phyloP scores from a whole-genome alignment of 306 rosid genomes.

The Rubus parviflorus region DNA sequence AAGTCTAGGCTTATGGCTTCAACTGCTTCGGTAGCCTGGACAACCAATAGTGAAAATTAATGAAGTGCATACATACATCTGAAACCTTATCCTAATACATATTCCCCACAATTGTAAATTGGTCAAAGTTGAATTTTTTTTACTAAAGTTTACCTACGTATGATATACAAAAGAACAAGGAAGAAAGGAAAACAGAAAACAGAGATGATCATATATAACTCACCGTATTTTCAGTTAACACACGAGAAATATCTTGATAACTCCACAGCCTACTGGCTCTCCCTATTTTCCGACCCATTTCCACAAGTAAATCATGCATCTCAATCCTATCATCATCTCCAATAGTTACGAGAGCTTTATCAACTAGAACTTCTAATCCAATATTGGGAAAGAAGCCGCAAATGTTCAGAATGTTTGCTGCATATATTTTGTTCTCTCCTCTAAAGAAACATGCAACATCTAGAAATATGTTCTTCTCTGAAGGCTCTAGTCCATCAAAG shows the following conservation, averaged over 20 bases:
- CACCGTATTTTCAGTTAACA: conserved; percentile 14
- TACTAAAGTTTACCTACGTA: neutral
- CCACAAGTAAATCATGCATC: conserved; percentile 44
- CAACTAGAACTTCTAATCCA: conserved; percentile 36
- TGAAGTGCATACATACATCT: too few relatives aligned
- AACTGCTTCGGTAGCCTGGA: conserved; percentile 14
- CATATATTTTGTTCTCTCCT: conserved; percentile 28
- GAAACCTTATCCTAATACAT: too few relatives aligned
- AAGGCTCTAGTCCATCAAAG: conserved; percentile 25
- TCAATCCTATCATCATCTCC: neutral
- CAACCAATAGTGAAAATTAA: neutral
- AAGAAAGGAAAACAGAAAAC: neutral
- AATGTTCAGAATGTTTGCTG: conserved; percentile 16
- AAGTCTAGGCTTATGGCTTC: conserved; percentile 10
- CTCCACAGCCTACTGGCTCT: conserved; percentile 24
- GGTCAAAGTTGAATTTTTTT: neutral
- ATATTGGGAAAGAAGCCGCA: conserved; percentile 28
- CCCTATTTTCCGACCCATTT: conserved; percentile 36
- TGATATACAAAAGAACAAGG: too few relatives aligned
- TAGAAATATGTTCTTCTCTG: conserved; percentile 14
- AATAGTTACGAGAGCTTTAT: conserved; percentile 17
- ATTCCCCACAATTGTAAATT: too few relatives aligned
- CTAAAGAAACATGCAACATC: conserved; percentile 38
- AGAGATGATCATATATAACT: too few relatives aligned
- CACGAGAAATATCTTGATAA: conserved; percentile 10